Conservation (phyloP, 1,139 yeast genomes). For the Hyphopichia wangnamkhiaoensis region DNA sequence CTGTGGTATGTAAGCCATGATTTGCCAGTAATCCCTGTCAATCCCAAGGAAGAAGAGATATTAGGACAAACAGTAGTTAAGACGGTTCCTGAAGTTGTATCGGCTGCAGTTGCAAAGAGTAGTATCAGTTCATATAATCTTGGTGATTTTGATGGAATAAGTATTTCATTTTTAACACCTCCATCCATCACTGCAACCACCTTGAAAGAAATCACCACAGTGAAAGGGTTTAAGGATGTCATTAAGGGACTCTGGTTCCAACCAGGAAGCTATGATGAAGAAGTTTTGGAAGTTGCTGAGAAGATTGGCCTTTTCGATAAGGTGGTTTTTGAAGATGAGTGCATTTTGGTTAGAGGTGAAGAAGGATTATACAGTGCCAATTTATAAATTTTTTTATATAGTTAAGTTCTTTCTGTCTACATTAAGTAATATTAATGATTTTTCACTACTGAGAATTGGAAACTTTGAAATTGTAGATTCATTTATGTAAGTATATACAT, state of each 20-base stretch:
- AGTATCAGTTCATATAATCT: conserved; percentile 29
- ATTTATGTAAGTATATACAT: no score
- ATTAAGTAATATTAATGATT: no score
- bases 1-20: conserved; percentile 64
- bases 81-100: conserved; percentile 35
- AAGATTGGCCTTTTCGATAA: conserved; percentile 42
- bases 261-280: conserved; percentile 70
- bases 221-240: conserved; percentile 28
- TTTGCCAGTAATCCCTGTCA: conserved; percentile 67
- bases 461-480: no score
- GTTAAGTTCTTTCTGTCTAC: not conserved
- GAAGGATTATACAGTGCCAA: conserved; percentile 44
- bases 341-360: conserved; percentile 72
- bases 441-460: not conserved
- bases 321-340: conserved; percentile 60
- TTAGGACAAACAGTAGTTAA: conserved; percentile 44
- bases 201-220: conserved; percentile 40
- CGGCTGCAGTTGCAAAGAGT: conserved; percentile 22
- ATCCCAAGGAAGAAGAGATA: conserved; percentile 53
- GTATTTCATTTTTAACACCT: conserved; percentile 72
- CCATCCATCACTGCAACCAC: conserved; percentile 57
- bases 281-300: conserved; percentile 47
- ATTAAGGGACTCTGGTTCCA: conserved; percentile 78
- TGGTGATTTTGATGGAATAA: conserved; percentile 40
- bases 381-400: conserved; percentile 13